A percentile compares a stretch with the other conserved stretches of the same genome.
Conservation (phyloP, 768 basidiomycete genomes). For the Mycena latifolia region DNA sequence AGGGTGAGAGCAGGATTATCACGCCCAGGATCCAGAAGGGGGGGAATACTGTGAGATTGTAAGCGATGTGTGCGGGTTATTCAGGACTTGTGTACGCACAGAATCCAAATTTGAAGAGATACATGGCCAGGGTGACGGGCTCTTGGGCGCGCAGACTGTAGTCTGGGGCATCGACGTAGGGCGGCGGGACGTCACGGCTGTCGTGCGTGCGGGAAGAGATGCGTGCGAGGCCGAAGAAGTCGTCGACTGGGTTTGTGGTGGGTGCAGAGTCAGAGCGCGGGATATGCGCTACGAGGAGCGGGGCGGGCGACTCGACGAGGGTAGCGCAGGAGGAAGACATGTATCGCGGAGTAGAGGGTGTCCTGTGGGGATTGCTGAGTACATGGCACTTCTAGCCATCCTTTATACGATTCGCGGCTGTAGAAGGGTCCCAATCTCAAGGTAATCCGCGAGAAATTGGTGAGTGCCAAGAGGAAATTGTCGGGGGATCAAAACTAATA, state of each 20-base stretch:
- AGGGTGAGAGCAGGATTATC: conserved; percentile 66
- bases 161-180: conserved; percentile 58
- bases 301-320: background rate
- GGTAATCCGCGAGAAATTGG: background rate
- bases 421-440: background rate
- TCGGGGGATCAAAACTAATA: background rate
- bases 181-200: conserved; percentile 53
- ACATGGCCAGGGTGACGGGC: conserved; percentile 67
- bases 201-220: conserved; percentile 49
- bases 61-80: conserved; percentile 14
- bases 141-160: conserved; percentile 54
- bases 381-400: background rate
- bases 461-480: background rate
- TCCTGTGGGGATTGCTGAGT: background rate
- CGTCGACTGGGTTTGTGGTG: conserved; percentile 43
- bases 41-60: conserved; percentile 61
- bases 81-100: conserved; percentile 52
- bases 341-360: background rate
- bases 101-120: conserved; percentile 74
- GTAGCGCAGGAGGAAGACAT: conserved; percentile 11
- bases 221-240: conserved; percentile 54
- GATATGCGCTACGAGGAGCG: conserved; percentile 18
- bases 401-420: background rate
- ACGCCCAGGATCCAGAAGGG: conserved; percentile 73
- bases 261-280: conserved; percentile 25